Percentiles rank a stretch among this genome's conserved stretches.
Conservation (phyloP, 2,329 filamentous ascomycete genomes). For the Chaetoscypha palmicola region DNA sequence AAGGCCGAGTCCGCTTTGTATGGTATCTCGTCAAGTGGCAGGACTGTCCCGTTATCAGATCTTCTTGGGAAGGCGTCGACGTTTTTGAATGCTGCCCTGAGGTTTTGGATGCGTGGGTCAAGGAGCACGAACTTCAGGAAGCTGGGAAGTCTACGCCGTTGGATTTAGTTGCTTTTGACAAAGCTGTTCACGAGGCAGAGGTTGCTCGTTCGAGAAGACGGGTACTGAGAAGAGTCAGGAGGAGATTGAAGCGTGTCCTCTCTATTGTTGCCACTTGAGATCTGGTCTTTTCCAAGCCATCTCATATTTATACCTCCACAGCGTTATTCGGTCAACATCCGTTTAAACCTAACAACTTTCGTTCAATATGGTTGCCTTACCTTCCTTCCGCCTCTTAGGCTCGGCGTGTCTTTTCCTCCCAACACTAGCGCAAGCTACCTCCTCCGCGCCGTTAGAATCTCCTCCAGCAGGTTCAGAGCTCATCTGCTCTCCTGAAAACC, state of each 20-base stretch:
- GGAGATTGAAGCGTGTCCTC: constrained; percentile 25
- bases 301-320: no score
- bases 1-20: constrained; percentile 17
- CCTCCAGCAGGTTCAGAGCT: constrained; percentile 41
- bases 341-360: no score
- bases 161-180: constrained; percentile 25
- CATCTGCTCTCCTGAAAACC: constrained; percentile 57
- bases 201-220: constrained; percentile 22
- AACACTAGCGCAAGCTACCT: constrained; percentile 17
- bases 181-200: constrained; percentile 22
- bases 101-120: constrained; percentile 26
- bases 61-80: constrained; percentile 27
- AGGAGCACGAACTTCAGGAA: constrained; percentile 24
- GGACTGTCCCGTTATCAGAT: constrained; percentile 29
- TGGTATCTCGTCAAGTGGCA: constrained; percentile 32
- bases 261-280: constrained; percentile 21
- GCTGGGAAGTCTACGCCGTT: constrained; percentile 28
- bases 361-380: constrained; percentile 20
- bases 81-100: constrained; percentile 20
- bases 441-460: constrained; percentile 17
- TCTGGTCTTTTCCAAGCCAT: constrained; percentile 19
- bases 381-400: constrained; percentile 16
- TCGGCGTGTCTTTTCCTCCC: constrained; percentile 22
- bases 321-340: no score
- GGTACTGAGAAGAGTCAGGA: constrained; percentile 25